Conservation (phyloP, 805 yeast genomes). For the Hanseniaspora guilliermondii region DNA sequence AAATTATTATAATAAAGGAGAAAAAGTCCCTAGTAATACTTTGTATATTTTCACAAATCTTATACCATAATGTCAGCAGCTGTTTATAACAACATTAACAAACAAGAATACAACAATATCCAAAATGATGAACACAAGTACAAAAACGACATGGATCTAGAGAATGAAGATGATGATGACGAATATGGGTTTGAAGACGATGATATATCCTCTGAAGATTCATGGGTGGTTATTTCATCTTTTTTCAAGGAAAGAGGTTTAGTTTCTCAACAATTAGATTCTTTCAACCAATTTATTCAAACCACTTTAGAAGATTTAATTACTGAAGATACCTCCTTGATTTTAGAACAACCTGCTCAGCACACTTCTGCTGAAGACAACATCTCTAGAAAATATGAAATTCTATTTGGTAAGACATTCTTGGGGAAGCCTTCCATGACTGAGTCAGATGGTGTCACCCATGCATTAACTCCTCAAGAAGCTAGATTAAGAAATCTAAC, state of each 20-base stretch:
- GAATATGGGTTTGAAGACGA: conserved; percentile 57
- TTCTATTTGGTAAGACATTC: conserved; percentile 93
- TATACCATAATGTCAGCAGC: conserved; percentile 9
- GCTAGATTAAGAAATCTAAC: conserved; percentile 93
- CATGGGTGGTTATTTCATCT: conserved; percentile 96
- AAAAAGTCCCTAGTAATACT: background rate
- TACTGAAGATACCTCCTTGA: conserved; percentile 86
- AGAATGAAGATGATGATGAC: conserved; percentile 37
- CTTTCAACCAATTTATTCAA: conserved; percentile 95
- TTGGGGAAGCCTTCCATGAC: conserved; percentile 96
- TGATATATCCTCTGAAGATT: conserved; percentile 90
- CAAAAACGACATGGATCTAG: conserved; percentile 11
- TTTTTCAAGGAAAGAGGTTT: conserved; percentile 93
- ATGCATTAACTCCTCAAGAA: conserved; percentile 95
- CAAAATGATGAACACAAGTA: conserved; percentile 1
- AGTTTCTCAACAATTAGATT: conserved; percentile 95
- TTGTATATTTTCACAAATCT: background rate
- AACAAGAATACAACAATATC: background rate
- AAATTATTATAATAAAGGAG: too few relatives aligned
- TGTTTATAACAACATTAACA: background rate
- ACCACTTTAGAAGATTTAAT: conserved; percentile 94
- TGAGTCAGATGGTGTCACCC: conserved; percentile 99
- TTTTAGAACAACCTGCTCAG: conserved; percentile 96
- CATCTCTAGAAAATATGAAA: conserved; percentile 83
- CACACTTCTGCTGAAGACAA: conserved; percentile 85